These are phyloP conservation scores for Saturnispora serradocipensis DNA, from an alignment of 805 yeast species.

Conservation along the genomic window DNA sequence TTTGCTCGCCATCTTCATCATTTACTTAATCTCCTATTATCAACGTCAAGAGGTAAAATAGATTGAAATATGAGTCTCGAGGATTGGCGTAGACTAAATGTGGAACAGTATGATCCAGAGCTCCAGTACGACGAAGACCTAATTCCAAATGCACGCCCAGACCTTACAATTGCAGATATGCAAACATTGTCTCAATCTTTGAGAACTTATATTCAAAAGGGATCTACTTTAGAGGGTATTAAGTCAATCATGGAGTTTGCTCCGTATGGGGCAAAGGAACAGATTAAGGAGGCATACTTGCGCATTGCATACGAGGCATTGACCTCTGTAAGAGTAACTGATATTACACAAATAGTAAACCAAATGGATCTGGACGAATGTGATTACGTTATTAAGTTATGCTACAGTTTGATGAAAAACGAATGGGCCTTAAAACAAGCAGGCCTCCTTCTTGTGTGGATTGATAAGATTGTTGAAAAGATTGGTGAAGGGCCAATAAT, in stretches of 20 bases:
- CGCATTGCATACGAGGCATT: slow-evolving; percentile 61
- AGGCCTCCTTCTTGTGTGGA: slow-evolving; percentile 82
- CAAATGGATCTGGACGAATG: slow-evolving; percentile 55
- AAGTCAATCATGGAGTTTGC: slow-evolving; percentile 56
- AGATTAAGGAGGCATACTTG: slow-evolving; percentile 43
- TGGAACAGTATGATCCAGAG: slow-evolving; percentile 86
- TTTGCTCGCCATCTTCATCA: not conserved
- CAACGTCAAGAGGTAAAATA: not conserved
- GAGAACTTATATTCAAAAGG: slow-evolving; percentile 57
- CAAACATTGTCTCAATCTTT: slow-evolving; percentile 45
- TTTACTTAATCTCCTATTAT: not conserved
- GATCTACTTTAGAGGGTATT: slow-evolving; percentile 63
- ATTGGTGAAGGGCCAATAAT: slow-evolving; percentile 87
- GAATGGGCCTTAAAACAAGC: slow-evolving; percentile 78
- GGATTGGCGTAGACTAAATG: slow-evolving; percentile 91
- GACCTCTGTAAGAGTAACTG: slow-evolving; percentile 56
- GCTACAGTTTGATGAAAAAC: slow-evolving; percentile 77
- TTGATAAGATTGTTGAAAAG: slow-evolving; percentile 74
- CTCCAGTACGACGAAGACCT: slow-evolving; percentile 31
- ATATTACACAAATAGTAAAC: slow-evolving; percentile 53
- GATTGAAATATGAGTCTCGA: slow-evolving; percentile 31
- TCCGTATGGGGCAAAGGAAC: slow-evolving; percentile 70
- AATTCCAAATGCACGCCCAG: slow-evolving; percentile 30
- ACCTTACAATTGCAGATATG: slow-evolving; percentile 45
- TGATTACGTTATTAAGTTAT: slow-evolving; percentile 70